Base-by-base conservation (phyloP, 2,329 filamentous ascomycete species). In the Trichoderma asperellum region DNA sequence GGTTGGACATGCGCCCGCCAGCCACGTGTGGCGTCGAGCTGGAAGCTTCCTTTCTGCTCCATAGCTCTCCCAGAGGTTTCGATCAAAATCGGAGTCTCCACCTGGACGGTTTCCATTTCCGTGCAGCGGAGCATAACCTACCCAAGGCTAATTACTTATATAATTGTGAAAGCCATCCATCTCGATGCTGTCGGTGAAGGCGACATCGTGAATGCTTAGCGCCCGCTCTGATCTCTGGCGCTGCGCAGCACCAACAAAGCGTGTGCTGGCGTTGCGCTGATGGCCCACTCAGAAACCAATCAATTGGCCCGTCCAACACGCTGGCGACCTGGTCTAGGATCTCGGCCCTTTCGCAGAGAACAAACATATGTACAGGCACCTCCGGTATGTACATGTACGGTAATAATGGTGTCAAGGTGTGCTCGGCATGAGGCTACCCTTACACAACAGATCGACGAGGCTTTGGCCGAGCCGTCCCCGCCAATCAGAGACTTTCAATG, bases 11-110 rank as follows among this genome's bases (percentile, higher is more conserved):
- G 47, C 24, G 62, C 27, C 52, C 43, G 35, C 62, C 52, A 56
- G 35, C 62, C 62, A 65, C 35, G 35, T 65, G 62, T 65, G 62
- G 62, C 52, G 62, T 29, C 52, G 49, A 65, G 24, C 49, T 29
- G 52, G 35, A 55, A 55, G 61, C 34, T 24, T 49, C 35, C n/a
- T 37, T 40, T 56, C 35, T 21, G 12, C n/a, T 32, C 34, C 61
- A 55, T 43, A 29, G 35, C 35, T 40, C 37, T 55, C 21, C 16
- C 61, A 55, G 61, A 49, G 61, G 55, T 34, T 34, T 32, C 37
- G 4, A 53, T 16, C 7, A 18, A 29, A 16, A 43, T 49, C 47
- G 34, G 21, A 37, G 47, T 55, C 61, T 55, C 35, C 24, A 57
- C 24, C 27, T 24, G 52, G 35, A 35, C 29, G 16, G 47, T 55